Percentiles rank a stretch among this genome's conserved stretches.
These are phyloP conservation scores for Schizophyllum commune DNA, from an alignment of 1,284 basidiomycete species.

Conservation along the genomic window DNA sequence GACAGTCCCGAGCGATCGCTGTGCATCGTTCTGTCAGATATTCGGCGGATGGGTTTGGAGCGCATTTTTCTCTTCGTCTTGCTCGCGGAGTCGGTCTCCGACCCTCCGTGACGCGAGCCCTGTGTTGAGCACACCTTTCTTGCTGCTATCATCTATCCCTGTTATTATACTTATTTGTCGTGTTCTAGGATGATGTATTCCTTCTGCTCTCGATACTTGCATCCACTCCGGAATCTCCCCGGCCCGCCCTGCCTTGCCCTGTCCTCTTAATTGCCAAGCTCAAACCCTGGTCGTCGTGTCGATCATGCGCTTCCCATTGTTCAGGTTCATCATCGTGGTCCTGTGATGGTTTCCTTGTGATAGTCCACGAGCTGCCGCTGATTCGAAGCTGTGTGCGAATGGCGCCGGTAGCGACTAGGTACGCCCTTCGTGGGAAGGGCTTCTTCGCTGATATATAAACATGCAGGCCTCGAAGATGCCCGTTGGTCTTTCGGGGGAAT, in stretches of 20 bases:
- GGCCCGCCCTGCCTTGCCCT: no score
- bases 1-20: background rate
- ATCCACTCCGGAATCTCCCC: no score
- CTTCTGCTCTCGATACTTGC: background rate
- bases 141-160: background rate
- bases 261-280: no score
- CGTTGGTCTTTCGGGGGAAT: no score
- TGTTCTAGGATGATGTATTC: background rate
- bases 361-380: background rate
- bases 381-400: background rate
- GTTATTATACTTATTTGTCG: background rate
- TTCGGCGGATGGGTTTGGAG: background rate
- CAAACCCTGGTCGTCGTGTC: no score
- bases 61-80: background rate
- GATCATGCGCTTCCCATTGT: background rate
- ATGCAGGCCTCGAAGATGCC: background rate
- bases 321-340: background rate
- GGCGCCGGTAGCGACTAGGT: no score
- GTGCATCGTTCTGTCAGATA: background rate
- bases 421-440: background rate
- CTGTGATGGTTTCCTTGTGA: background rate
- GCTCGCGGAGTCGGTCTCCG: background rate
- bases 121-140: background rate
- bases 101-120: no score
- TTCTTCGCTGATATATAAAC: background rate